Evolutionary conservation across 2,329 filamentous ascomycete genomes (phyloP).

Genomic region (Coleophoma cylindrospora): DNA sequence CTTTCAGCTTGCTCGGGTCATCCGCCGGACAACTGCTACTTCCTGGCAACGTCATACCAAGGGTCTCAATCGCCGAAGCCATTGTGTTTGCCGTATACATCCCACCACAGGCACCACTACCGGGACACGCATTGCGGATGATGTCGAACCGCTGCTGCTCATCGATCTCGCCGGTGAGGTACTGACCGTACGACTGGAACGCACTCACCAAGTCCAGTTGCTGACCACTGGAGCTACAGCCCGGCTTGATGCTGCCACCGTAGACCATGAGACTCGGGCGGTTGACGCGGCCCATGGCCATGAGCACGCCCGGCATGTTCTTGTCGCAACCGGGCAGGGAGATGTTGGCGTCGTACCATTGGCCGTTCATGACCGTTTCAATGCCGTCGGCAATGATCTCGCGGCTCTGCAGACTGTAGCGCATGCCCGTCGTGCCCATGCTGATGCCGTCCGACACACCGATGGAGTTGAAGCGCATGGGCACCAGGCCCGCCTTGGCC

Average conservation of each 20-base stretch:
- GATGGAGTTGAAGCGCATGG: slow-evolving; percentile 98
- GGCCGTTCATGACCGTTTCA: slow-evolving; percentile 97
- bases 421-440: slow-evolving; percentile 97
- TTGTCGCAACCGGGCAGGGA: slow-evolving; percentile 98
- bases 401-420: slow-evolving; percentile 88
- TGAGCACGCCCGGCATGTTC: slow-evolving; percentile 94
- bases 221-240: slow-evolving; percentile 71
- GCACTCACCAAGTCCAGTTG: slow-evolving; percentile 92
- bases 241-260: slow-evolving; percentile 88
- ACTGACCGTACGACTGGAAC: slow-evolving; percentile 96
- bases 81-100: slow-evolving; percentile 80
- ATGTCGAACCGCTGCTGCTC: slow-evolving; percentile 93
- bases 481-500: slow-evolving; percentile 72
- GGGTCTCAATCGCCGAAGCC: slow-evolving; percentile 67
- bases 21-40: slow-evolving; percentile 80
- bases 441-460: slow-evolving; percentile 96
- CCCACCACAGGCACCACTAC: slow-evolving; percentile 77
- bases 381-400: slow-evolving; percentile 98
- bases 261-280: slow-evolving; percentile 96
- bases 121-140: slow-evolving; percentile 85
- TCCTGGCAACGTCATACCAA: slow-evolving; percentile 76
- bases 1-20: slow-evolving; percentile 62
- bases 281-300: slow-evolving; percentile 93
- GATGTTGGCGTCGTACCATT: slow-evolving; percentile 98
- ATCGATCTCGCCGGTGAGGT: slow-evolving; percentile 82